Percentiles rank a stretch among this genome's conserved stretches.
These are phyloP conservation scores for Ceratocystis alfenasii DNA, from an alignment of 2,329 filamentous ascomycete species.

Conservation along the genomic window DNA sequence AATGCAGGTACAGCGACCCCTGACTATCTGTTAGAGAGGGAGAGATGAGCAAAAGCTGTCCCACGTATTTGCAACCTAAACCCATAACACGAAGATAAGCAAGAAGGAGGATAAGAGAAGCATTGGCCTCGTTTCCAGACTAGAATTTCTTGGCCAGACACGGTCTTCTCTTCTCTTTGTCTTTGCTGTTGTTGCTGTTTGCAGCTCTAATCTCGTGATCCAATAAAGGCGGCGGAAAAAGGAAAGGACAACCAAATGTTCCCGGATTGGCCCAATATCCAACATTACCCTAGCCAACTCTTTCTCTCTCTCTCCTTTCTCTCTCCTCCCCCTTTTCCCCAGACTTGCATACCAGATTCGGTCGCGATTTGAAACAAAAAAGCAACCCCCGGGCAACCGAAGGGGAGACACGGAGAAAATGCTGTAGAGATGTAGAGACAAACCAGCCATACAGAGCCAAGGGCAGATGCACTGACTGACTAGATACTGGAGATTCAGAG, in stretches of 20 bases:
- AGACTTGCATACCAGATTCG: background rate
- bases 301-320: background rate
- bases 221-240: too few species aligned
- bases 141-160: background rate
- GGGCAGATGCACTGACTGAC: background rate
- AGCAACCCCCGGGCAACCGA: background rate
- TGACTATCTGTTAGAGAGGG: background rate
- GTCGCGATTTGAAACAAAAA: background rate
- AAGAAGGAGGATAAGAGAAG: constrained; percentile 3
- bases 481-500: background rate
- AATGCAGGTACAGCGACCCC: constrained; percentile 5
- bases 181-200: background rate
- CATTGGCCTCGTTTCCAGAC: background rate
- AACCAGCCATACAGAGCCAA: too few species aligned
- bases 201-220: too few species aligned
- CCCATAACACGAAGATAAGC: constrained; percentile 1
- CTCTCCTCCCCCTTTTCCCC: background rate
- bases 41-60: background rate
- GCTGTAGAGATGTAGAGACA: background rate
- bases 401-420: background rate
- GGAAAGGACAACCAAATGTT: background rate
- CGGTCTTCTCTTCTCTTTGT: background rate
- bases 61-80: background rate
- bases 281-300: background rate
- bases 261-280: background rate